phyloP scores from a whole-genome alignment of 495 filamentous ascomycete species.

The Margaritispora aquatica region DNA sequence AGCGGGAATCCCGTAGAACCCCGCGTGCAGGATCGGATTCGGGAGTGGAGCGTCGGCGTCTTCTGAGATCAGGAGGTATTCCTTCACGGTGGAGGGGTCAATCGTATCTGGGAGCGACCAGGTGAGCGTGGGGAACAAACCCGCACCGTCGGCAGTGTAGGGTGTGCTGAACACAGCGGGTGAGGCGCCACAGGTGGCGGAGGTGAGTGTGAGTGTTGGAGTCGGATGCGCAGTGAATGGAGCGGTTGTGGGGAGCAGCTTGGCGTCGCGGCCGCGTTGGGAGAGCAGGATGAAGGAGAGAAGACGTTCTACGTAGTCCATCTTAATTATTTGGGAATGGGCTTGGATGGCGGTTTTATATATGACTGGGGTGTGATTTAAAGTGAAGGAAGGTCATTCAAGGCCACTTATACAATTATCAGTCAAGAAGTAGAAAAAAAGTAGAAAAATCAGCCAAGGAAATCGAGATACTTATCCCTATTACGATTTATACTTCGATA shows the following conservation, averaged over 20 bases:
- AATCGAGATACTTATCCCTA: no score
- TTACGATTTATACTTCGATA: no score
- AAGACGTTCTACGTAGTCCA: slow-evolving; percentile 29
- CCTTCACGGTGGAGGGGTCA: slow-evolving; percentile 24
- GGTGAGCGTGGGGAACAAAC: slow-evolving; percentile 36
- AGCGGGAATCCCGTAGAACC: slow-evolving; percentile 34
- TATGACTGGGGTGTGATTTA: no score
- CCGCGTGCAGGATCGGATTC: slow-evolving; percentile 38
- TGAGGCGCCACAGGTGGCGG: slow-evolving; percentile 37
- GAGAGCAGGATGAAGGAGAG: slow-evolving; percentile 31
- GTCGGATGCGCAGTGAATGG: slow-evolving; percentile 35
- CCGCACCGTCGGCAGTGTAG: slow-evolving; percentile 36
- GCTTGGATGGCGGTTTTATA: no score
- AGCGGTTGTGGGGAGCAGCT: slow-evolving; percentile 38
- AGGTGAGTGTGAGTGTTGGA: slow-evolving; percentile 37
- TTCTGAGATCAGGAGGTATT: slow-evolving; percentile 44
- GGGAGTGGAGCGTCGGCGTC: slow-evolving; percentile 46
- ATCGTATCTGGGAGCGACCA: slow-evolving; percentile 32
- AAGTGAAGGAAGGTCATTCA: no score
- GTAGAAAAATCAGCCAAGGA: no score
- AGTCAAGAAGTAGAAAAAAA: no score
- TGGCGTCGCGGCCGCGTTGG: slow-evolving; percentile 36
- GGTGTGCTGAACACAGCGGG: slow-evolving; percentile 33
- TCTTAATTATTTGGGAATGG: no score
- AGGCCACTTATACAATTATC: no score